phyloP scores from a whole-genome alignment of 495 filamentous ascomycete species.

The Lichenothelia convexa region DNA sequence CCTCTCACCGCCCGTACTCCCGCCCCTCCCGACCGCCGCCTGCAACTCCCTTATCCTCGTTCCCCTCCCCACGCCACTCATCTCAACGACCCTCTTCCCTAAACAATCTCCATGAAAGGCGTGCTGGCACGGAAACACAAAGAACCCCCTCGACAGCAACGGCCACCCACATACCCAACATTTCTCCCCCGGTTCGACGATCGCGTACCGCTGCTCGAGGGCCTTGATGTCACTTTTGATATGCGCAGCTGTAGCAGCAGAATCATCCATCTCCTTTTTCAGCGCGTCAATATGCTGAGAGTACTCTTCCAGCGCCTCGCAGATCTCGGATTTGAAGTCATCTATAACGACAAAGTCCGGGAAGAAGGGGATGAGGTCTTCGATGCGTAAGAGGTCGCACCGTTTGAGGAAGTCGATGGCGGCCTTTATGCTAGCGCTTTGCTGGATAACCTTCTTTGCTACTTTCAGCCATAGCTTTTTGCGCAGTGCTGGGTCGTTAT shows the following conservation, averaged over 20 bases:
- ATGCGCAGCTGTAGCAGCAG: constrained; percentile 64
- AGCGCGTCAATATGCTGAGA: constrained; percentile 70
- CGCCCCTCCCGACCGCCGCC: constrained; percentile 53
- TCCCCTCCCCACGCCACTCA: constrained; percentile 51
- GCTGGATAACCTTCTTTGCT: constrained; percentile 75
- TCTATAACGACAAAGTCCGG: constrained; percentile 98
- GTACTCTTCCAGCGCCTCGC: constrained; percentile 80
- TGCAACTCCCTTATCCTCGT: constrained; percentile 73
- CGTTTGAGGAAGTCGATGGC: constrained; percentile 87
- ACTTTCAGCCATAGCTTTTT: constrained; percentile 93
- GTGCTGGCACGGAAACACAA: constrained; percentile 96
- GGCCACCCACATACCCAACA: constrained; percentile 79
- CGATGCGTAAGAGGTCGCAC: constrained; percentile 81
- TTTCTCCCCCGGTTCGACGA: constrained; percentile 89
- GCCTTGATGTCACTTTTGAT: constrained; percentile 73
- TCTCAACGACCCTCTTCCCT: constrained; percentile 61
- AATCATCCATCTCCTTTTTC: constrained; percentile 93
- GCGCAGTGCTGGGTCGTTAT: constrained; percentile 55
- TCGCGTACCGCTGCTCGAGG: constrained; percentile 77
- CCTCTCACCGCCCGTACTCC: constrained; percentile 42
- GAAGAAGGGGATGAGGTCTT: constrained; percentile 95
- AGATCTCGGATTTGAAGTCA: constrained; percentile 97
- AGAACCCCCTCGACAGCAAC: constrained; percentile 76
- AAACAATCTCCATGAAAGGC: constrained; percentile 92
- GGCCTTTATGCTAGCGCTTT: constrained; percentile 73